These are phyloP conservation scores for Capsicum chinense DNA, from an alignment of 257 asterid species.

Conservation along the genomic window DNA sequence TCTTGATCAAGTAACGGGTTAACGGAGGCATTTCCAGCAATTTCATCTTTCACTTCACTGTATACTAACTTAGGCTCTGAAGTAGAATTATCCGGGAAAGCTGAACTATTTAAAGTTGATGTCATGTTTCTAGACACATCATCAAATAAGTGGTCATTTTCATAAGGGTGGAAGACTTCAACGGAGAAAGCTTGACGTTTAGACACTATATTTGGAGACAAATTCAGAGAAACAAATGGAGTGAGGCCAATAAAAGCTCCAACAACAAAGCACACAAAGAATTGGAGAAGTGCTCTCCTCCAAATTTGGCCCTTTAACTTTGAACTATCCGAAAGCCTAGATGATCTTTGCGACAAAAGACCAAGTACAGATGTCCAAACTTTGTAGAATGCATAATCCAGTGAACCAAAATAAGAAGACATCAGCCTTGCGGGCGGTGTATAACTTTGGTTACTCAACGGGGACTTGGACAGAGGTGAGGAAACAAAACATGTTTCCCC, in stretches of 20 bases:
- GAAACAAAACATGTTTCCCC: slow-evolving; percentile 66
- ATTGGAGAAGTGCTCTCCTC: slow-evolving; percentile 64
- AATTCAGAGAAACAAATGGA: slow-evolving; percentile 52
- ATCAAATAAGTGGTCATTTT: slow-evolving; percentile 20
- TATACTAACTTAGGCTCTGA: slow-evolving; percentile 30
- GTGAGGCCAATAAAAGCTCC: slow-evolving; percentile 64
- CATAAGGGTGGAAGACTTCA: slow-evolving; percentile 35
- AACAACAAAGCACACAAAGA: slow-evolving; percentile 59
- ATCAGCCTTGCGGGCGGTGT: slow-evolving; percentile 38
- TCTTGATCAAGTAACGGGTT: slow-evolving; percentile 38
- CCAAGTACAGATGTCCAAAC: slow-evolving; percentile 47
- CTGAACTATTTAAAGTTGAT: slow-evolving; percentile 33
- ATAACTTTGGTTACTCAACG: slow-evolving; percentile 52
- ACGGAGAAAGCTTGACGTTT: slow-evolving; percentile 47
- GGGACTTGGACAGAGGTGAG: slow-evolving; percentile 64
- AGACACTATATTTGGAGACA: slow-evolving; percentile 42
- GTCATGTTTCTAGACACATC: slow-evolving; percentile 37
- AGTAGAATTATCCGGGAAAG: slow-evolving; percentile 34
- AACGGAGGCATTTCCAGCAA: not conserved
- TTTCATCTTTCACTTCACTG: slow-evolving; percentile 35
- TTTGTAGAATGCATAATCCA: slow-evolving; percentile 58
- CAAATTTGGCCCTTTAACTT: slow-evolving; percentile 63
- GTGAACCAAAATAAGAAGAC: slow-evolving; percentile 47
- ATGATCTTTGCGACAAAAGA: slow-evolving; percentile 54
- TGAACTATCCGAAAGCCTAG: slow-evolving; percentile 54